A percentile compares a stretch with the other conserved stretches of the same genome.
Evolutionary conservation across 352 stramenopile species (phyloP).

Genomic region (Phytophthora ramorum): DNA sequence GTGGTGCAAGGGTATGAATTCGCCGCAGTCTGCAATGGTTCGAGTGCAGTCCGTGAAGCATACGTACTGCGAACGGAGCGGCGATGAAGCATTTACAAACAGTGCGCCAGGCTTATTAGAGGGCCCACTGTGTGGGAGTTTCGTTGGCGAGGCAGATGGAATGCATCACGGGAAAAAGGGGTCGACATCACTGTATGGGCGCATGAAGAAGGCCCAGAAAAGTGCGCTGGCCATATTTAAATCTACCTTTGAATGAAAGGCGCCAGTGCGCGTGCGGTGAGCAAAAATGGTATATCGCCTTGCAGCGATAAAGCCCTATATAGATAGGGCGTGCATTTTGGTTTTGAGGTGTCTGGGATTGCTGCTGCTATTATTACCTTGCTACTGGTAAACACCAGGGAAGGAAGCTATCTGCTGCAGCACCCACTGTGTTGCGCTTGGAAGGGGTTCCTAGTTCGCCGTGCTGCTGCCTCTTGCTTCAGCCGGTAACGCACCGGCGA

Average conservation of each 20-base stretch:
- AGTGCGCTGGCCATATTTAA: constrained; percentile 86
- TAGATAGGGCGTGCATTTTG: constrained; percentile 15
- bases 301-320: neutral
- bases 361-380: constrained; percentile 26
- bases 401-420: neutral
- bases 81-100: constrained; percentile 31
- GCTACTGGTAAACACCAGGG: neutral
- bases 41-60: constrained; percentile 73
- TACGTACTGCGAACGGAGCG: constrained; percentile 38
- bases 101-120: constrained; percentile 32
- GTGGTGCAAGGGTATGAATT: constrained; percentile 85
- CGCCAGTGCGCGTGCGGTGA: constrained; percentile 2
- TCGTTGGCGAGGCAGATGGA: constrained; percentile 24
- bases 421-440: no score
- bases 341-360: neutral
- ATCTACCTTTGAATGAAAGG: constrained; percentile 78
- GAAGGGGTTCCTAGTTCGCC: no score
- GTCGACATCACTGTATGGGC: constrained; percentile 71
- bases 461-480: neutral
- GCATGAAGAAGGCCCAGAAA: constrained; percentile 87
- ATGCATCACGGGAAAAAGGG: constrained; percentile 41
- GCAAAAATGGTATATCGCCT: neutral
- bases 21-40: constrained; percentile 78
- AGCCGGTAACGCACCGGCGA: neutral
- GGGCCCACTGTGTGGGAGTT: constrained; percentile 23